Evolutionary conservation across 495 filamentous ascomycete species (phyloP), one percentile per base, ranked within the genome.

Genomic region (Penicillium lagena): DNA sequence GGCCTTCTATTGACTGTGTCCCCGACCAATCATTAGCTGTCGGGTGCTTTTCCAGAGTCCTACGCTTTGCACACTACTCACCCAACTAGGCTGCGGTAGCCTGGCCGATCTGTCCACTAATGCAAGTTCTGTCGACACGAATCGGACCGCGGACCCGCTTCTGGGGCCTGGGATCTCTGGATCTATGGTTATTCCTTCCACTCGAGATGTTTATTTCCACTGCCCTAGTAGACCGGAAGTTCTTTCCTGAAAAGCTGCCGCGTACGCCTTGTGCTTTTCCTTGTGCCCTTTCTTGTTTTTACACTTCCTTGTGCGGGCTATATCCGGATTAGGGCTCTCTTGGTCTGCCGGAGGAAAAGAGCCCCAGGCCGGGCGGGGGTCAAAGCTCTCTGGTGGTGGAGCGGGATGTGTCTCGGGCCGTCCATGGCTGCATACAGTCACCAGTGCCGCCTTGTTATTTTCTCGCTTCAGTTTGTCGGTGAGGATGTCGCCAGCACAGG

Each of bases 391-490:
- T 15, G 10, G 38, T 49, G 43, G 39, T 38, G 34, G 33, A 43
- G 36, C 17, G 37, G 14, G 4, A 35, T 31, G 32, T 11, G 10
- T 12, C 32, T 29, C 6, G 28, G 38, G 30, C 10, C 7, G 9
- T 29, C 39, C 22, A 22, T 22, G 22, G 22, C 22, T 22, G 22
- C 22, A 36, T 48, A 14, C 10, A 39, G 33, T 31, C 17, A 12
- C 45, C 36, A 12, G 35, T 38, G 12, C 28, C 42, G 15, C 38
- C 39, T 49, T 40, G n/a, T 11, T 49, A 37, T 39, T 47, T 39
- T 32, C 37, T 47, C 35, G 49, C 40, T 43, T 35, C 12, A 11
- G 46, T 49, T 31, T 59, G 59, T 70, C 64, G 62, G 64, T 68
- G 63, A 66, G 39, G 34, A 38, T 39, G 39, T 39, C 39, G 60